Evolutionary conservation across 352 stramenopile species (phyloP).

Genomic region (Globisporangium acanthophoron): DNA sequence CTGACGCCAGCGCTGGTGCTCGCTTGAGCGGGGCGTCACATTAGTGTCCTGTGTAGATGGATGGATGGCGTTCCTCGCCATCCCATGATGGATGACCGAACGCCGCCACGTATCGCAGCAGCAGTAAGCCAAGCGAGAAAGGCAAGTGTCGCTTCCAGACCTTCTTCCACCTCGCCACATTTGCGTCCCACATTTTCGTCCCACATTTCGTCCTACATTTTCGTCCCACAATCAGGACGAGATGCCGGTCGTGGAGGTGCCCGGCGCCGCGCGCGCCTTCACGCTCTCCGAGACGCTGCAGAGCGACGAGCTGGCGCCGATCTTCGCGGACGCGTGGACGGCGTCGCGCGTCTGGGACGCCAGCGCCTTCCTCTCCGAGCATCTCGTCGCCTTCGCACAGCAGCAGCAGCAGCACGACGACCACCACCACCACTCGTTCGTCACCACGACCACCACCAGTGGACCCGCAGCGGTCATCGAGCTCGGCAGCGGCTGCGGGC

Average conservation of each 20-base stretch:
- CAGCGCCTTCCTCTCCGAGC: conserved; percentile 58
- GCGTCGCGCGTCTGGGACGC: conserved; percentile 70
- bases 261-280: conserved; percentile 37
- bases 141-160: no score
- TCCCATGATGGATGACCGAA: no score
- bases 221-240: not conserved
- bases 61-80: no score
- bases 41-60: no score
- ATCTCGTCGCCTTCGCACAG: conserved; percentile 38
- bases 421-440: not conserved
- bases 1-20: no score
- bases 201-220: not conserved
- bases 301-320: conserved; percentile 61
- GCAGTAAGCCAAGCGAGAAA: no score
- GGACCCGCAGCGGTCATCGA: conserved; percentile 43
- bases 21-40: no score
- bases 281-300: conserved; percentile 73
- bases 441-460: not conserved
- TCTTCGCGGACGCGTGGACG: conserved; percentile 83
- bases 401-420: conserved; percentile 3
- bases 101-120: not conserved
- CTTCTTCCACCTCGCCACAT: no score
- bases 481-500: conserved; percentile 72
- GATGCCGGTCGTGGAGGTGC: conserved; percentile 27
- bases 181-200: not conserved